Evolutionary conservation across 176 grass and related monocot genomes (phyloP).

Genomic region (Lolium rigidum): DNA sequence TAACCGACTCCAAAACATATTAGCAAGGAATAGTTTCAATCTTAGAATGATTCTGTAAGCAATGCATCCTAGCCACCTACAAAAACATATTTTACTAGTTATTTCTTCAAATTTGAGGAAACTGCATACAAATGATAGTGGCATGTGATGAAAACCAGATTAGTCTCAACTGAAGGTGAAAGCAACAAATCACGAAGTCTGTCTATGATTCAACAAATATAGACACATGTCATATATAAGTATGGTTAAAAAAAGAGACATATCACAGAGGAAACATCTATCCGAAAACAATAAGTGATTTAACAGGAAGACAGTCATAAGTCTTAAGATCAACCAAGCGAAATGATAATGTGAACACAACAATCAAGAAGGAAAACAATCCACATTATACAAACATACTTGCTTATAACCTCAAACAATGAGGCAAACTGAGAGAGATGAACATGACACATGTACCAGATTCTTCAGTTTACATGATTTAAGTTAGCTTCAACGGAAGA

Average conservation of each 20-base stretch:
- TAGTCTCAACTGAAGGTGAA: neutral
- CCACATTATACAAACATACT: neutral
- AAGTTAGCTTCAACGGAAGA: neutral
- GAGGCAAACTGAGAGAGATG: neutral
- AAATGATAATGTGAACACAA: neutral
- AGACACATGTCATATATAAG: constrained; percentile 9
- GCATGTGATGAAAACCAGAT: neutral
- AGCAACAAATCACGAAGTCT: neutral
- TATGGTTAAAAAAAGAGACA: neutral
- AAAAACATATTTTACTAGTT: neutral
- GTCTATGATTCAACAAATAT: neutral
- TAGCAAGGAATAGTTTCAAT: neutral
- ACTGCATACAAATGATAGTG: neutral
- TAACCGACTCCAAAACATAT: neutral
- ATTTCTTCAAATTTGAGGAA: constrained; percentile 9
- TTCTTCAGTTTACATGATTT: constrained; percentile 15
- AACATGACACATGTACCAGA: neutral
- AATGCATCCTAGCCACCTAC: neutral
- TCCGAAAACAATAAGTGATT: neutral
- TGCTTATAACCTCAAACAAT: neutral
- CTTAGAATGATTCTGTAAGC: neutral
- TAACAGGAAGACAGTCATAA: neutral
- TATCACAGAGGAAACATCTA: neutral
- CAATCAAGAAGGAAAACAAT: constrained; percentile 7
- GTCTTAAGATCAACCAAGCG: neutral